A percentile compares a stretch with the other conserved stretches of the same genome.
phyloP scores from a whole-genome alignment of 2,329 filamentous ascomycete genomes.

The Dendrostoma leiphaemia region DNA sequence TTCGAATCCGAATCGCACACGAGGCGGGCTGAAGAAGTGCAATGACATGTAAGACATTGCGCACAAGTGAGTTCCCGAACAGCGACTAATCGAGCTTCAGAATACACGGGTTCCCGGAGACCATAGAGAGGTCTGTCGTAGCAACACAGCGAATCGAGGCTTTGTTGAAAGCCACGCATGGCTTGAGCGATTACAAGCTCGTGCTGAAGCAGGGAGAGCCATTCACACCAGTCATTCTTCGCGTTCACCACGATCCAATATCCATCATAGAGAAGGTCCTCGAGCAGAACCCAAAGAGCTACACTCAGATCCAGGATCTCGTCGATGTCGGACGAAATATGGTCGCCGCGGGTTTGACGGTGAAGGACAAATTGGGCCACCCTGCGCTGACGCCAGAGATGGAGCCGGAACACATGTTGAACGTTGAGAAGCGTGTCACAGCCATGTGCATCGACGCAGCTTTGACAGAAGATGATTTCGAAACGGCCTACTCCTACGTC shows the following conservation, averaged over 20 bases:
- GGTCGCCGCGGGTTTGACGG: slow-evolving; percentile 56
- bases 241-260: slow-evolving; percentile 74
- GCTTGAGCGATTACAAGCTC: slow-evolving; percentile 72
- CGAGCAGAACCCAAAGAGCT: slow-evolving; percentile 72
- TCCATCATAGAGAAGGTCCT: slow-evolving; percentile 71
- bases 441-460: slow-evolving; percentile 81
- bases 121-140: slow-evolving; percentile 50
- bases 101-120: slow-evolving; percentile 60
- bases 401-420: slow-evolving; percentile 28
- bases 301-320: slow-evolving; percentile 72
- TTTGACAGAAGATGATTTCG: slow-evolving; percentile 71
- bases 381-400: slow-evolving; percentile 24
- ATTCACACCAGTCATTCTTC: slow-evolving; percentile 74
- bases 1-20: slow-evolving; percentile 73
- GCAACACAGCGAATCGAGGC: slow-evolving; percentile 57
- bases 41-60: slow-evolving; percentile 62
- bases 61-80: neutral
- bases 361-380: slow-evolving; percentile 27
- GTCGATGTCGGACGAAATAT: slow-evolving; percentile 68
- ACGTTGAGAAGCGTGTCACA: slow-evolving; percentile 64
- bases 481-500: slow-evolving; percentile 83
- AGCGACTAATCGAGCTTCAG: slow-evolving; percentile 34
- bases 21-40: slow-evolving; percentile 75
- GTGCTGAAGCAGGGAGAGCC: slow-evolving; percentile 78
- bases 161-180: slow-evolving; percentile 70